A percentile compares a stretch with the other conserved stretches of the same genome.
These are phyloP conservation scores for Botryotinia convoluta DNA, from an alignment of 2,329 filamentous ascomycete genomes.

Conservation along the genomic window DNA sequence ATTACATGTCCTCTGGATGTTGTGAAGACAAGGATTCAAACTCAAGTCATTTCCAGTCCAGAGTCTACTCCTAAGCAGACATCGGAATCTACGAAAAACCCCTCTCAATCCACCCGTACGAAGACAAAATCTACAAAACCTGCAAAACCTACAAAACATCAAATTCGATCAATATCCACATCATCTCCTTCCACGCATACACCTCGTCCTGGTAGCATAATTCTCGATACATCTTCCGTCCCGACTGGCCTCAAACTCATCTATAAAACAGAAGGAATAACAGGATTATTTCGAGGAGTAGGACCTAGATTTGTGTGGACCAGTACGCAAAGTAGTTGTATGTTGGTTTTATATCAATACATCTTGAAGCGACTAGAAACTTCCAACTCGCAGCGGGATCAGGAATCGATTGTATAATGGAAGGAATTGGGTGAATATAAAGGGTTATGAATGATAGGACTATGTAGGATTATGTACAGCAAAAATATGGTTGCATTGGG, in stretches of 20 bases:
- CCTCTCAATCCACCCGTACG: constrained; percentile 25
- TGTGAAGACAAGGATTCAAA: constrained; percentile 95
- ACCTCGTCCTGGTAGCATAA: constrained; percentile 72
- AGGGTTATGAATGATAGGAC: constrained; percentile 2
- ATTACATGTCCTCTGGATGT: constrained; percentile 96
- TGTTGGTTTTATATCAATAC: constrained; percentile 93
- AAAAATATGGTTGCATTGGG: constrained; percentile 17
- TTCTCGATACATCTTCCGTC: constrained; percentile 86
- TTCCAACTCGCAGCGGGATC: constrained; percentile 32
- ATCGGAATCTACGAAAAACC: constrained; percentile 22
- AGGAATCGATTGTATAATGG: constrained; percentile 32
- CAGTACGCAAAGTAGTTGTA: constrained; percentile 92
- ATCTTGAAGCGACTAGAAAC: constrained; percentile 73
- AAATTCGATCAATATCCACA: constrained; percentile 79
- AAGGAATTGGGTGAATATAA: not conserved
- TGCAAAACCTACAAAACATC: constrained; percentile 37
- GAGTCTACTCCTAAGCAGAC: constrained; percentile 31
- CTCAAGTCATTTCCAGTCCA: constrained; percentile 64
- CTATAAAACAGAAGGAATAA: constrained; percentile 83
- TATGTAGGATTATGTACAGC: constrained; percentile 22
- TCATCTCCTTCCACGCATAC: constrained; percentile 84
- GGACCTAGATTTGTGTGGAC: constrained; percentile 94
- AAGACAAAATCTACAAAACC: constrained; percentile 27
- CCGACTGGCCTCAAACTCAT: constrained; percentile 80
- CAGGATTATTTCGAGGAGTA: constrained; percentile 91